Conservation (phyloP, 805 yeast species). For the Yarrowia sp. region DNA sequence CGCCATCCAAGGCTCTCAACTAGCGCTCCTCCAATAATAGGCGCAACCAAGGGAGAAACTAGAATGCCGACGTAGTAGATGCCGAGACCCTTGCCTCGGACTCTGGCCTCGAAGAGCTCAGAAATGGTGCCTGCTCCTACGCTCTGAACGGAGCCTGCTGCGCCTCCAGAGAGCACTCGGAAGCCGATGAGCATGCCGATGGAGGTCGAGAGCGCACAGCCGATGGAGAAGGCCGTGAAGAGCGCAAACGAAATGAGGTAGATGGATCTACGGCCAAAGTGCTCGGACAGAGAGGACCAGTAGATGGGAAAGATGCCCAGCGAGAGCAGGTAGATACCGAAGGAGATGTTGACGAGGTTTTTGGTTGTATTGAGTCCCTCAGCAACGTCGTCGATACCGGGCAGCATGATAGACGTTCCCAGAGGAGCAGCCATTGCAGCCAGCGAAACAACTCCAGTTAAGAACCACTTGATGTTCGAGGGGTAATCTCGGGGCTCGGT, state of each 20-base stretch:
- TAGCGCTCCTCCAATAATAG: slow-evolving; percentile 76
- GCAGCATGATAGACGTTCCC: slow-evolving; percentile 82
- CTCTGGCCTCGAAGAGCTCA: slow-evolving; percentile 63
- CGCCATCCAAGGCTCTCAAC: slow-evolving; percentile 79
- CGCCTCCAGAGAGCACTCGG: slow-evolving; percentile 72
- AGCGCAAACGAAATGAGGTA: slow-evolving; percentile 65
- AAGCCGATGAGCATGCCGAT: slow-evolving; percentile 64
- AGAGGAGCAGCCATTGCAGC: slow-evolving; percentile 83
- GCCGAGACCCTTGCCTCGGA: slow-evolving; percentile 79
- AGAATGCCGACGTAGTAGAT: slow-evolving; percentile 77
- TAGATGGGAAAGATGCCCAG: slow-evolving; percentile 80
- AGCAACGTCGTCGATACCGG: slow-evolving; percentile 65
- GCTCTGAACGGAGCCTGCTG: slow-evolving; percentile 81
- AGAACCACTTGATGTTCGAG: slow-evolving; percentile 45
- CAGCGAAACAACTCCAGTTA: slow-evolving; percentile 64
- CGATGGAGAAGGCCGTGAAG: slow-evolving; percentile 65
- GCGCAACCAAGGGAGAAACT: slow-evolving; percentile 75
- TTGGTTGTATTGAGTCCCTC: slow-evolving; percentile 54
- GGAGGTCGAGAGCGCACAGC: slow-evolving; percentile 62
- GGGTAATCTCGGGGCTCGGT: slow-evolving; percentile 70
- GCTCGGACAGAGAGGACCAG: slow-evolving; percentile 83
- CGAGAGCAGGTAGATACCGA: slow-evolving; percentile 72
- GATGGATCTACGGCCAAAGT: slow-evolving; percentile 69
- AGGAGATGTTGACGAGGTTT: slow-evolving; percentile 67
- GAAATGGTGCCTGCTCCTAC: slow-evolving; percentile 88